A percentile compares a stretch with the other conserved stretches of the same genome.
Evolutionary conservation across 2,329 filamentous ascomycete genomes (phyloP).

Genomic region (Paraconiothyrium brasiliense): DNA sequence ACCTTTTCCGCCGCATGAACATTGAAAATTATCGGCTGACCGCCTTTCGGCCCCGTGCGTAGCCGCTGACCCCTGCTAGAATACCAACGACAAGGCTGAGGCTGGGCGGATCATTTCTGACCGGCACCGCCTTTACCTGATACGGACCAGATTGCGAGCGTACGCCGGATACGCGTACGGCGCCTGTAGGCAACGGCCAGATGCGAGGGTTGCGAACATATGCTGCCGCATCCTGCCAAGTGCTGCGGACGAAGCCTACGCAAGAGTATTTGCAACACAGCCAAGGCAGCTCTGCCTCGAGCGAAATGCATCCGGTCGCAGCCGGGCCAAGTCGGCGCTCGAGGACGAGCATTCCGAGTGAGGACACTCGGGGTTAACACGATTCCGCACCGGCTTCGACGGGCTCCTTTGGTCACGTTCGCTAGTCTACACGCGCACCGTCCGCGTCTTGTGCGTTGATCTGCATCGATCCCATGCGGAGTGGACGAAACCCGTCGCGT

Average conservation of each 20-base stretch:
- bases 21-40: constrained; percentile 3
- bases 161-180: neutral
- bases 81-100: constrained; percentile 9
- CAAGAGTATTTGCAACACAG: neutral
- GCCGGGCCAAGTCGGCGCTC: constrained; percentile 8
- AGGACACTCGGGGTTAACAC: constrained; percentile 1
- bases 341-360: constrained; percentile 1
- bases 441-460: constrained; percentile 7
- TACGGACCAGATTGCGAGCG: neutral
- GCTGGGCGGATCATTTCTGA: constrained; percentile 10
- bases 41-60: constrained; percentile 11
- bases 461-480: neutral
- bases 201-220: neutral
- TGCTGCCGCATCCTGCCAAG: neutral
- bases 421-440: constrained; percentile 1
- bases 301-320: constrained; percentile 7
- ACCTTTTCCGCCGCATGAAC: constrained; percentile 4
- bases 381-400: constrained; percentile 4
- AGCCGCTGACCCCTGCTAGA: neutral
- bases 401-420: constrained; percentile 4
- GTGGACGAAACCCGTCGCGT: constrained; percentile 4
- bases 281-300: constrained; percentile 6
- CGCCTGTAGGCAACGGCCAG: neutral
- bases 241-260: constrained; percentile 9
- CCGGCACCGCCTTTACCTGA: constrained; percentile 3